Base-by-base conservation (phyloP, 2,329 filamentous ascomycete species). In the Aspergillus alliaceus region DNA sequence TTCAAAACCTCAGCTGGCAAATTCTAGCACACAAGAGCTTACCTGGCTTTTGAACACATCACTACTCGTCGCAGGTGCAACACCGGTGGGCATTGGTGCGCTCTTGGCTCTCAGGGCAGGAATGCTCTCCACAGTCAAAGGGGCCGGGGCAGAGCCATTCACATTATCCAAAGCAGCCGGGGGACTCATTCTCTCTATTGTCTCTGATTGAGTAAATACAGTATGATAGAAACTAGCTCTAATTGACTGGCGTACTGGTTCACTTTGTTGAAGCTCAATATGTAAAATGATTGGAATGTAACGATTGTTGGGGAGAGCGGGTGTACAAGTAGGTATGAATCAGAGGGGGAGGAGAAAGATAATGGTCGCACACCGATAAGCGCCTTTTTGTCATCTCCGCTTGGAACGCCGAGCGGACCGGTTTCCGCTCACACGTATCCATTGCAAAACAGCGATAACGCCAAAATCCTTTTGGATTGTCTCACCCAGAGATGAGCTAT, bases 1-100 rank as follows among this genome's bases (percentile, higher is more conserved):
- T 12, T 20, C 42, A 40, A 20, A 25, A 25, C 8, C 4, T 15
- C 3, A 15, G 9, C 14, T 6, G 24, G 40, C 34, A 25, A 15
- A 32, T 14, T 42, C 24, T 29, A 54, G 40, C 25, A 42, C 42
- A 25, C 27, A 42, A 5, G 20, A 31, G 69, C 84, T 66, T 74
- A 90, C 87, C 54, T 85, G 82, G 52, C 86, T 86, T 76, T 95
- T 95, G 77, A 96, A 97, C 80, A 90, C 86, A 66, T 93, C 89
- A 73, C 90, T 90, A 73, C 88, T 87, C 2, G 89, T 88, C 51
- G 84, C 82, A 9, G 91, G 90, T 31, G 93, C 93, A 47, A 91
- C 84, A 35, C 89, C 89, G 18, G 87, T 90, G 61, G 90, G 81
- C 37, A 95, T 80, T 67, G 85, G 86, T 3, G 88, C 89, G 51